Conservation (phyloP, 108 stramenopile species). For the Aureococcus anophagefferens region DNA sequence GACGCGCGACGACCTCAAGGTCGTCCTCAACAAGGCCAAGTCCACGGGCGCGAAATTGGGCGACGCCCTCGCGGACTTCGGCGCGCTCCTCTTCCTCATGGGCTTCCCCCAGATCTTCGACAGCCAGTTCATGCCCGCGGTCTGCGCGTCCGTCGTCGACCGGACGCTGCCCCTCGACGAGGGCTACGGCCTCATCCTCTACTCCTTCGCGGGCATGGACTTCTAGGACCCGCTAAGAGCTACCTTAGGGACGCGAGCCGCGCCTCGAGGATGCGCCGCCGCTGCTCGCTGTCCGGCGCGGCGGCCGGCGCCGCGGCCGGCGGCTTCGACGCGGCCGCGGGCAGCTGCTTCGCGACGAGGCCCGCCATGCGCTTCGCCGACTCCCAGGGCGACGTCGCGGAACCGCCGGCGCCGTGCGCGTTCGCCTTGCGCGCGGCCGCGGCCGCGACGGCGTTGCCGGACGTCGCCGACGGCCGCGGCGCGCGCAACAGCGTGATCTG, state of each 20-base stretch:
- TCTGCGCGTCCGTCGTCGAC: slow-evolving; percentile 67
- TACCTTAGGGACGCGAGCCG: no score
- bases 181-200: slow-evolving; percentile 80
- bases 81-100: slow-evolving; percentile 72
- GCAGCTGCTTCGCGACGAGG: not conserved
- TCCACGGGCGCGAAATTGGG: slow-evolving; percentile 75
- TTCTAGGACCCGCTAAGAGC: no score
- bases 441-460: no score
- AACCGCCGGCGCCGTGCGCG: no score
- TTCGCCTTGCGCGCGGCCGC: no score
- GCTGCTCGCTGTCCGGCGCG: not conserved
- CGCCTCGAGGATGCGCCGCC: no score
- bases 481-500: no score
- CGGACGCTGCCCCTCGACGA: slow-evolving; percentile 68
- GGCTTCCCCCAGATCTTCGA: slow-evolving; percentile 52
- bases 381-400: no score
- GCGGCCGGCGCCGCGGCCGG: not conserved
- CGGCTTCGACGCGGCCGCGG: not conserved
- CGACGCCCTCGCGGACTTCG: slow-evolving; percentile 83
- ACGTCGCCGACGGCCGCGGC: no score
- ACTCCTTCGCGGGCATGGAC: slow-evolving; percentile 71
- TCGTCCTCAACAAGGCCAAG: slow-evolving; percentile 70
- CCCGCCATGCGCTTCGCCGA: not conserved
- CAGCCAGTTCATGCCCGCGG: slow-evolving; percentile 63
- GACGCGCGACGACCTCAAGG: slow-evolving; percentile 70